A percentile compares a stretch with the other conserved stretches of the same genome.
These are phyloP conservation scores for Paracamarosporium sp. DNA, from an alignment of 2,329 filamentous ascomycete species.

Conservation along the genomic window DNA sequence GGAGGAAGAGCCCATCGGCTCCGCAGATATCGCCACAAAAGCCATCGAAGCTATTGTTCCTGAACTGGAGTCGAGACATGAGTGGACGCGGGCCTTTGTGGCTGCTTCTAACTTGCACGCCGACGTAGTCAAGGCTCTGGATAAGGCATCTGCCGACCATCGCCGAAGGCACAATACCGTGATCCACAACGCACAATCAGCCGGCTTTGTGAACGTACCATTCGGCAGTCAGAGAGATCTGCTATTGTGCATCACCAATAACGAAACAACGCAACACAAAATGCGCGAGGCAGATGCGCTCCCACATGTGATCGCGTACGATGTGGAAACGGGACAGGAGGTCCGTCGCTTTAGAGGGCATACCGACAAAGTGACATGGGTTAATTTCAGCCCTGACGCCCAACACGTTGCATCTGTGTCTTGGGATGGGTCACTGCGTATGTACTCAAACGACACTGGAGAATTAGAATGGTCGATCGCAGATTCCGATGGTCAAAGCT, in stretches of 20 bases:
- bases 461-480: conserved; percentile 26
- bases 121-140: conserved; percentile 27
- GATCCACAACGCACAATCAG: conserved; percentile 20
- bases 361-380: conserved; percentile 36
- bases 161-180: conserved; percentile 28
- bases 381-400: conserved; percentile 30
- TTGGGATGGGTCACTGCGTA: conserved; percentile 37
- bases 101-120: conserved; percentile 22
- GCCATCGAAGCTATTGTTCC: conserved; percentile 34
- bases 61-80: conserved; percentile 29
- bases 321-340: conserved; percentile 21
- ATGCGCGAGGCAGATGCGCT: conserved; percentile 6
- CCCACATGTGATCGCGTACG: conserved; percentile 27
- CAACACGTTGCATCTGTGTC: conserved; percentile 31
- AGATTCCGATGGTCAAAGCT: conserved; percentile 24
- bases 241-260: conserved; percentile 23
- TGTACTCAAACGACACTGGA: conserved; percentile 28
- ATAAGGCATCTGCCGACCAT: conserved; percentile 24
- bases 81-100: conserved; percentile 35
- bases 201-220: conserved; percentile 15
- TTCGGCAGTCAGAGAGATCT: conserved; percentile 30
- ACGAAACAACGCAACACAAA: conserved; percentile 16
- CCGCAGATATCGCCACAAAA: conserved; percentile 25
- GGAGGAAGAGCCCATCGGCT: conserved; percentile 35
- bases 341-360: conserved; percentile 28